Evolutionary conservation across 2,329 filamentous ascomycete species (phyloP), one percentile per base, ranked within the genome.

Genomic region (Diaporthe velutina): DNA sequence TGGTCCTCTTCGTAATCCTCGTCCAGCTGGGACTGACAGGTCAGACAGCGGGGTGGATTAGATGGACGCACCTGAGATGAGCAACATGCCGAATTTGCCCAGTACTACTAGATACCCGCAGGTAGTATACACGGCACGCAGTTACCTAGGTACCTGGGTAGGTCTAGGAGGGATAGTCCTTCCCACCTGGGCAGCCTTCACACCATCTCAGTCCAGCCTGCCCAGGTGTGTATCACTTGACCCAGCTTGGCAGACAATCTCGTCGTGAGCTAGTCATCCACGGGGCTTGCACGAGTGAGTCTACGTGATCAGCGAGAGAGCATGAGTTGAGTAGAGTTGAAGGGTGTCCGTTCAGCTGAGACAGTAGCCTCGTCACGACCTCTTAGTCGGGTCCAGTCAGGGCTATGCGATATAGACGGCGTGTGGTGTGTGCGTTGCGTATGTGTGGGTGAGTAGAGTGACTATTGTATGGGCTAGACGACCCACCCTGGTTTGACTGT

Each of bases 361-460:
- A 68, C 73, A 75, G 15, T 35, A 73, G 70, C 50, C 73, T 70
- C 70, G 57, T 54, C 70, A 52, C 73, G 57, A 48, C 54, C 55
- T 5, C 38, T 33, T n/a, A 48, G 60, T 48, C 40, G 17, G 8
- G 22, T 17, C n/a, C 48, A 55, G 35, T 55, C 50, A 48, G 19
- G 38, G 35, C 22, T 22, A 22, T n/a, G 13, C 42, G 25, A 35
- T 25, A 50, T 60, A 19, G 28, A 48, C 25, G 28, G 19, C 35
- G 19, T 48, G 22, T 15, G 30, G 30, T 35, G 54, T 4, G 12
- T 57, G 30, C 13, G 30, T 35, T 17, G 40, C 5, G 13, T 22
- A 17, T 3, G 12, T 4, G 55, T 15, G 55, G 6, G 30, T 35
- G 54, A 0, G 19, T 57, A 30, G 10, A 17, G 22, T 57, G 25